Evolutionary conservation across 1,139 yeast species (phyloP).

Genomic region (Lodderomyces orthopsilosis): DNA sequence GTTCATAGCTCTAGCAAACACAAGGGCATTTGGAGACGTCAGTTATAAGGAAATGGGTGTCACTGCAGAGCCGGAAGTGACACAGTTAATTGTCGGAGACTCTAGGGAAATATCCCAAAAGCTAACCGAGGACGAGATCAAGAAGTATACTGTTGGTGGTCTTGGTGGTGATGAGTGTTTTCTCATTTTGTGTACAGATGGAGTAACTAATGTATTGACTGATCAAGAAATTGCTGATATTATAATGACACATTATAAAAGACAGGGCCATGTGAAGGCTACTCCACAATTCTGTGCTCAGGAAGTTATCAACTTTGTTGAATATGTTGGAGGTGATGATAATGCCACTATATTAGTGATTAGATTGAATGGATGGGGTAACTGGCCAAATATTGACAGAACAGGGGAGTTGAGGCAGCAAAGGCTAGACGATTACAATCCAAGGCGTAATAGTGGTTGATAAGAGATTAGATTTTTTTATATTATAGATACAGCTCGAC

Average conservation of each 20-base stretch:
- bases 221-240: conserved; percentile 93
- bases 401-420: conserved; percentile 81
- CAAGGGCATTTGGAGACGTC: conserved; percentile 89
- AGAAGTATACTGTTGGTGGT: conserved; percentile 45
- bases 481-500: too few species aligned
- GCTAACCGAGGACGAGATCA: conserved; percentile 39
- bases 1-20: conserved; percentile 81
- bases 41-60: conserved; percentile 80
- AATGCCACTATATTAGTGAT: conserved; percentile 88
- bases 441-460: conserved; percentile 23
- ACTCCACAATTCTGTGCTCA: conserved; percentile 85
- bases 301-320: conserved; percentile 80
- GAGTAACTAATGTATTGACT: conserved; percentile 72
- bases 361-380: conserved; percentile 87
- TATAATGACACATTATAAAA: conserved; percentile 66
- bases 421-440: conserved; percentile 52
- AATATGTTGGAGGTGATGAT: conserved; percentile 88
- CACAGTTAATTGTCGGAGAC: conserved; percentile 63
- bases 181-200: conserved; percentile 77
- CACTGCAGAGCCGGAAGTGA: conserved; percentile 87
- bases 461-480: background rate
- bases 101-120: conserved; percentile 28
- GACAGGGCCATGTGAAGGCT: conserved; percentile 66
- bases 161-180: conserved; percentile 81
- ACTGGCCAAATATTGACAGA: conserved; percentile 80